phyloP scores from a whole-genome alignment of 2,329 filamentous ascomycete genomes.

The Metarhizium guizhouense region DNA sequence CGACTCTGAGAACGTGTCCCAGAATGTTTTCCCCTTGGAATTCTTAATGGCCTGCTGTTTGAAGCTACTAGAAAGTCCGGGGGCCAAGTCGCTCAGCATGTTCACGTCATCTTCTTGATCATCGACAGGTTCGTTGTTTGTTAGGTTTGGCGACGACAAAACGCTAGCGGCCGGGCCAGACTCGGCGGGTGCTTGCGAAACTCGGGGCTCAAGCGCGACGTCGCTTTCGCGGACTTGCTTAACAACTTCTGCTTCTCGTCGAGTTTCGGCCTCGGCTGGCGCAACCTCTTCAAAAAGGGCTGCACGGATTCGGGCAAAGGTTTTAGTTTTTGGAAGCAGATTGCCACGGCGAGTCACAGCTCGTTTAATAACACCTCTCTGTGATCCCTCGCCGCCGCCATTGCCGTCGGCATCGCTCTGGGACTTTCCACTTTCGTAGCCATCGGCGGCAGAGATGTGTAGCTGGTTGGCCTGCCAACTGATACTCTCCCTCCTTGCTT shows the following conservation, averaged over 20 bases:
- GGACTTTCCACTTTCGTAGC: conserved; percentile 57
- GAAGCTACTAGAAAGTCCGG: conserved; percentile 55
- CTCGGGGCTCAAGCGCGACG: conserved; percentile 46
- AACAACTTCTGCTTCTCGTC: conserved; percentile 89
- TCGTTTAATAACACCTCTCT: conserved; percentile 70
- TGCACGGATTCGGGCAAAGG: conserved; percentile 85
- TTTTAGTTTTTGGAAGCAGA: conserved; percentile 89
- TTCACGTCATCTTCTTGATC: conserved; percentile 62
- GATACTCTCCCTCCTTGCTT: conserved; percentile 73
- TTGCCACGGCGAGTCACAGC: conserved; percentile 83
- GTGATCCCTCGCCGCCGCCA: conserved; percentile 37
- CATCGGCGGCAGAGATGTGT: conserved; percentile 66
- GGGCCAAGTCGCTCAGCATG: conserved; percentile 48
- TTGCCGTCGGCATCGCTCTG: conserved; percentile 49
- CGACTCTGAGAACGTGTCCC: conserved; percentile 69
- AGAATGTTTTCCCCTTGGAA: conserved; percentile 59
- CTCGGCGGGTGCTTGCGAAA: conserved; percentile 29
- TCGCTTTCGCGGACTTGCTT: conserved; percentile 91
- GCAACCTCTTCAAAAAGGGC: conserved; percentile 81
- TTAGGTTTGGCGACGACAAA: conserved; percentile 60
- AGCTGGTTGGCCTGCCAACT: conserved; percentile 85
- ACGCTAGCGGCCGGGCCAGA: conserved; percentile 45
- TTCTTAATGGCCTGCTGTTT: conserved; percentile 66
- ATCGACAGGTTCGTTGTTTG: conserved; percentile 55
- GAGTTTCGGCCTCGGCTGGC: conserved; percentile 80